Percentiles rank a stretch among this genome's conserved stretches.
phyloP scores from a whole-genome alignment of 192 early-diverging fungal species.

The Dissophora globulifera region DNA sequence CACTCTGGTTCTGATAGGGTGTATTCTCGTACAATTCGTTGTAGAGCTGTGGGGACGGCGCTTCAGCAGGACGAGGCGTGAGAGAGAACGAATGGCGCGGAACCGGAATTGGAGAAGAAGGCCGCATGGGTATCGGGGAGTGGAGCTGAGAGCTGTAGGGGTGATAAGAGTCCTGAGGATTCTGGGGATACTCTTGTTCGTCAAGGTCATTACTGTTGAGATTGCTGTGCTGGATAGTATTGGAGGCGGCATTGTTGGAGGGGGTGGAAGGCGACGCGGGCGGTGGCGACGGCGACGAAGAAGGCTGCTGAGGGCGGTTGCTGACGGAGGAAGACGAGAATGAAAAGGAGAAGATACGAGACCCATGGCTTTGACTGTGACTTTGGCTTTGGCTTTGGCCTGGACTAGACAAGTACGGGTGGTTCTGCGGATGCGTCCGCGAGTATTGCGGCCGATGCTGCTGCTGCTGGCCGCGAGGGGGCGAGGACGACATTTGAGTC shows the following conservation, averaged over 20 bases:
- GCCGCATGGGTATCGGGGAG: slow-evolving; percentile 6
- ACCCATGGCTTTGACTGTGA: not conserved
- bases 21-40: too few relatives aligned
- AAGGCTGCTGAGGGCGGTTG: slow-evolving; percentile 10
- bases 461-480: not conserved
- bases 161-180: slow-evolving; percentile 28
- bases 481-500: not conserved
- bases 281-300: not conserved
- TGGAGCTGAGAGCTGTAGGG: not conserved
- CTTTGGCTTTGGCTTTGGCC: too few relatives aligned
- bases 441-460: slow-evolving; percentile 10
- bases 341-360: slow-evolving; percentile 9
- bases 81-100: slow-evolving; percentile 28
- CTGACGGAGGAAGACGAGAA: slow-evolving; percentile 14
- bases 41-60: slow-evolving; percentile 17
- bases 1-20: slow-evolving; percentile 1
- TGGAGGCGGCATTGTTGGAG: not conserved
- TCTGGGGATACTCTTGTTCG: slow-evolving; percentile 47
- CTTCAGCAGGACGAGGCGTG: slow-evolving; percentile 16
- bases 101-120: slow-evolving; percentile 9
- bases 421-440: slow-evolving; percentile 5
- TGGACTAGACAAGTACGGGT: not conserved
- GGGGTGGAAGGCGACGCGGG: not conserved
- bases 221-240: too few relatives aligned
- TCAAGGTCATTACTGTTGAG: slow-evolving; percentile 1